phyloP scores from a whole-genome alignment of 306 rosid genomes.

The Abrus precatorius region DNA sequence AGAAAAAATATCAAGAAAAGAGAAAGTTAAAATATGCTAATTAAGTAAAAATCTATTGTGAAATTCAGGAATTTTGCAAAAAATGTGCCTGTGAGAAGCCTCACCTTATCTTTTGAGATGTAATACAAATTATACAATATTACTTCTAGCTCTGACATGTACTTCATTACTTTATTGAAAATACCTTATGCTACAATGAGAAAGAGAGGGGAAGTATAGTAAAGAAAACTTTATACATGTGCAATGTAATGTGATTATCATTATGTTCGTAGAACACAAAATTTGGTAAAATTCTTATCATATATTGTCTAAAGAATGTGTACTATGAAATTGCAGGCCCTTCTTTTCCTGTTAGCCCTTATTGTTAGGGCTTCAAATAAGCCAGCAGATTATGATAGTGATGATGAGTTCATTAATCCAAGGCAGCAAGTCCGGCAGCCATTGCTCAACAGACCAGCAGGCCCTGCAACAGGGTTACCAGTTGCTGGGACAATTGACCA shows the following conservation, averaged over 20 bases:
- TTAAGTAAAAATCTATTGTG: slow-evolving; percentile 15
- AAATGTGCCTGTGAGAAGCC: slow-evolving; percentile 13
- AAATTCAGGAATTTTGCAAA: slow-evolving; percentile 1
- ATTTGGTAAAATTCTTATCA: slow-evolving; percentile 31
- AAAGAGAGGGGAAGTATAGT: neutral
- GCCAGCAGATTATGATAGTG: slow-evolving; percentile 89
- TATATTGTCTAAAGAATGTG: slow-evolving; percentile 34
- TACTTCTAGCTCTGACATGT: slow-evolving; percentile 11
- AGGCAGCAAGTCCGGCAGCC: slow-evolving; percentile 91
- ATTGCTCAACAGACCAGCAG: slow-evolving; percentile 75
- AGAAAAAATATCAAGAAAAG: neutral
- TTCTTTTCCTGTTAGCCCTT: slow-evolving; percentile 88
- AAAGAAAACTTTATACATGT: slow-evolving; percentile 16
- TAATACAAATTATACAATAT: neutral
- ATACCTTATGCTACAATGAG: neutral
- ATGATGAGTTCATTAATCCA: slow-evolving; percentile 80
- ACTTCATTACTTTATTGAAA: slow-evolving; percentile 28
- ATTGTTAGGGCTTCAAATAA: slow-evolving; percentile 83
- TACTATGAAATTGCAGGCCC: slow-evolving; percentile 69
- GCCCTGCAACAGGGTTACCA: slow-evolving; percentile 82
- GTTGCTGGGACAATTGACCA: slow-evolving; percentile 73
- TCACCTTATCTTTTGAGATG: slow-evolving; percentile 15
- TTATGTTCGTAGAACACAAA: slow-evolving; percentile 7
- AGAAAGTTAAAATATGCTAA: slow-evolving; percentile 10
- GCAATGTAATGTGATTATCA: slow-evolving; percentile 7